Evolutionary conservation across 164 flowering plant species (phyloP), one percentile per base, ranked within the genome.

Genomic region (Berberis thunbergii): DNA sequence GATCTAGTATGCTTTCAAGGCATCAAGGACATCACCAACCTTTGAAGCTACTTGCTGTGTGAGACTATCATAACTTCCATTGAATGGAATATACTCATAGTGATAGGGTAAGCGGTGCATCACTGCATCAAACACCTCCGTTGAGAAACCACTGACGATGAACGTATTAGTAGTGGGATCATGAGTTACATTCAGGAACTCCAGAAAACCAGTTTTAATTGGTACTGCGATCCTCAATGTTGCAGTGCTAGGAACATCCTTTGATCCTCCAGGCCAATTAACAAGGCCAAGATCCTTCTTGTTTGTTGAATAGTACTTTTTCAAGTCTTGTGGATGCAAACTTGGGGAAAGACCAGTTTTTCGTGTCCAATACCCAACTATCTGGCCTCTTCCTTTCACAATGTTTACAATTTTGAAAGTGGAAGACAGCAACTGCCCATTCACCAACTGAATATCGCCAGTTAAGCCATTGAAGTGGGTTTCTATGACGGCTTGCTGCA

Each of bases 341-440:
- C 26, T 26, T 26, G 26, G 26, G 26, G 26, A 26, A 26, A 26
- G 26, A 26, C 26, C 26, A 26, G 26, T 0, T 26, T 26, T 26
- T 81, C 3, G 69, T 0, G 67, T 73, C 88, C 88, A 84, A 42
- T 54, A 70, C 11, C 81, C 85, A 7, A 84, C 40, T n/a, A 3
- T 53, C 38, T 69, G 67, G 8, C 5, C 75, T 7, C 66, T 72
- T 4, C 66, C 41, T 1, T 75, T 73, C 11, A 60, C 59, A 46
- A 81, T 68, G 58, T 84, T 84, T 26, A 84, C 40, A 41, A 83
- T 72, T 59, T 80, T 52, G 44, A 73, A 75, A 3, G 43, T 52
- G 2, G 72, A 45, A 6, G 71, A 8, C 40, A 59, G 70, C 26
- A 78, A 44, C 7, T 82, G 74, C 45, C 78, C 75, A 6, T 70